Base-by-base conservation (phyloP, 306 rosid genomes). In the Quercus parvula region DNA sequence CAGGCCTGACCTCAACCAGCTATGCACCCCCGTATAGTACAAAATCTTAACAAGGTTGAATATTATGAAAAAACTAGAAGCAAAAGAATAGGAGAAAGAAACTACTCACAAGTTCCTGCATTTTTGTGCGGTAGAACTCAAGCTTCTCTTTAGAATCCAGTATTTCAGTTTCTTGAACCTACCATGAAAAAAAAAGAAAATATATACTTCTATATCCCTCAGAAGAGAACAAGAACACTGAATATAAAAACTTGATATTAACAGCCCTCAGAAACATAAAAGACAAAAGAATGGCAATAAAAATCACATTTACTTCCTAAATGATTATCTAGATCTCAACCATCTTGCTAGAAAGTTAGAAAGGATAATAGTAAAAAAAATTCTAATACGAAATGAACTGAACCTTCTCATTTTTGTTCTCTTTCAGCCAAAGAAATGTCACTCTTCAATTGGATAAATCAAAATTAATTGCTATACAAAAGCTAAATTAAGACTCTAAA, bases 91-190 rank as follows among this genome's bases (percentile, higher is more conserved):
- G 24, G 64, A 56, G 70, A 80, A 31, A 81, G 49, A 86, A 84
- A 83, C 51, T 84, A 92, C 98, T 86, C 78, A 92, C 99, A 76
- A 94, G 91, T 80, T 94, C 97, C 86, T 94, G 99, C 99, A 94
- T 94, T 84, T 88, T 94, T 81, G 92, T 69, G 74, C 97, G 95
- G 82, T 91, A 94, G 68, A 85, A 77, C 83, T 84, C 97, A 13
- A 94, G 81, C 90, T 92, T 94, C 88, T 94, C 97, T 79, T 84
- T 94, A 10, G 95, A 94, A 81, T 94, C 99, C 91, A 94, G 84
- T 69, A 88, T 86, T 87, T 84, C 88, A 13, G 82, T 52, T 79
- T 81, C 92, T 64, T 89, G 93, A 77, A 56, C 93, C 98, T 94
- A 84, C 84, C 82, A 73, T 56, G 71, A 61, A 66, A 75, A 68